Evolutionary conservation across 139 green algal genomes (phyloP).

Genomic region (Tetraselmis chui): DNA sequence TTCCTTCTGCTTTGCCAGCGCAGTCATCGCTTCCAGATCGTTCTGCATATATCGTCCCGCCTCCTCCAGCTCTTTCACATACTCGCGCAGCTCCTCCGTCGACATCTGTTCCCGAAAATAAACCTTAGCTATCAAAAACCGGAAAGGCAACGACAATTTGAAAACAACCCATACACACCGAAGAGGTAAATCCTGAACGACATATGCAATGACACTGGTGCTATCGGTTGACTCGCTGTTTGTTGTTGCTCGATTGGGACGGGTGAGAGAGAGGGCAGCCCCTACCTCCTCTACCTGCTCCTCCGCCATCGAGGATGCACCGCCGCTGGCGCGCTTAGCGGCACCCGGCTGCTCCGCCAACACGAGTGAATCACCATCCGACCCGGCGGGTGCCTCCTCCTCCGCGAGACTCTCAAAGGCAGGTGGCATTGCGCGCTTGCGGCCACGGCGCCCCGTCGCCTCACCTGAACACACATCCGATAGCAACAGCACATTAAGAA

Average conservation of each 20-base stretch:
- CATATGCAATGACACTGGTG: too few species aligned
- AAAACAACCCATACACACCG: too few species aligned
- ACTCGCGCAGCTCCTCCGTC: background rate
- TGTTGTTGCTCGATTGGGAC: too few species aligned
- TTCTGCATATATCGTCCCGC: slow-evolving; percentile 17
- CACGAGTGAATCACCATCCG: background rate
- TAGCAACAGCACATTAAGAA: too few species aligned
- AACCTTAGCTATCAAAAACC: too few species aligned
- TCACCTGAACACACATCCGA: too few species aligned
- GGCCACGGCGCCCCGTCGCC: background rate
- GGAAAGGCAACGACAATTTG: too few species aligned
- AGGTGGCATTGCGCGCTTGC: background rate
- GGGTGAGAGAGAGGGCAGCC: too few species aligned
- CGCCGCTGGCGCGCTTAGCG: background rate
- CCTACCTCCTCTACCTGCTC: background rate
- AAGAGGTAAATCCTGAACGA: too few species aligned
- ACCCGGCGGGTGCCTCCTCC: background rate
- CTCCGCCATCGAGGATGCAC: background rate
- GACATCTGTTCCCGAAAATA: too few species aligned
- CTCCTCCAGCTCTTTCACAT: slow-evolving; percentile 30
- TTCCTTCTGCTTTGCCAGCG: slow-evolving; percentile 14
- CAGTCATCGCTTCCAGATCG: slow-evolving; percentile 9
- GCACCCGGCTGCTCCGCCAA: background rate
- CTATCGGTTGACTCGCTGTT: too few species aligned
- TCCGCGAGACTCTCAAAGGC: background rate